phyloP scores from a whole-genome alignment of 2,329 filamentous ascomycete genomes.

The Ophiostoma novo-ulmi region DNA sequence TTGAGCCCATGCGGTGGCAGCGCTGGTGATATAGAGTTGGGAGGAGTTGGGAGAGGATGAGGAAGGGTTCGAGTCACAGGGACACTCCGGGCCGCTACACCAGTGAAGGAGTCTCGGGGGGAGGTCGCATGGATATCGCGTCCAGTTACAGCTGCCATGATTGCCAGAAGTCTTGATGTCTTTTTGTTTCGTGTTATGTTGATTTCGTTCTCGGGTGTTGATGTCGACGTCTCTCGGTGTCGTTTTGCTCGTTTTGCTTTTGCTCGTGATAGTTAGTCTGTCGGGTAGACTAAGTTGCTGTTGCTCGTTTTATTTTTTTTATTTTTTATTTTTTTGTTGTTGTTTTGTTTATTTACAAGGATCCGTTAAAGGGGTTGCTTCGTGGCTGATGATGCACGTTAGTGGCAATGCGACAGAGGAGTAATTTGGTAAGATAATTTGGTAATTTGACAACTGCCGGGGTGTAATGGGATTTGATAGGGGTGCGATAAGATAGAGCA shows the following conservation, averaged over 20 bases:
- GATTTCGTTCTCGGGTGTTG: constrained; percentile 14
- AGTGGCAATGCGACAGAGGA: constrained; percentile 9
- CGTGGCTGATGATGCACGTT: constrained; percentile 15
- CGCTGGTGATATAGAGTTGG: constrained; percentile 88
- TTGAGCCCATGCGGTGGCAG: constrained; percentile 77
- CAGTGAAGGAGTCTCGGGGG: constrained; percentile 66
- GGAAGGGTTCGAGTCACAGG: constrained; percentile 58
- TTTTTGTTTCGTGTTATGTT: constrained; percentile 31
- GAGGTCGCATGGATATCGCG: constrained; percentile 61
- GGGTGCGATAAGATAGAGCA: neutral
- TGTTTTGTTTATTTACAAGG: constrained; percentile 16
- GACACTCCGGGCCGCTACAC: constrained; percentile 63
- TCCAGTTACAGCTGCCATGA: constrained; percentile 57
- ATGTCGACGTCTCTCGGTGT: neutral
- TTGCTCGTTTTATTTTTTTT: constrained; percentile 5
- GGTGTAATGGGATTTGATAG: neutral
- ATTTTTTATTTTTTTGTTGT: constrained; percentile 3
- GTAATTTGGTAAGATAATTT: neutral
- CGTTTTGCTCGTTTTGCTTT: neutral
- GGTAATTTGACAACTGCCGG: neutral
- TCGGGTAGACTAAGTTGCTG: neutral
- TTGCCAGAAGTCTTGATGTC: constrained; percentile 48
- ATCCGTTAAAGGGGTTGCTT: constrained; percentile 13
- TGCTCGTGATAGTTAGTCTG: neutral
- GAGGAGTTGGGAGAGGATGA: constrained; percentile 83